Base-by-base conservation (phyloP, 2,329 filamentous ascomycete species). In the Stromatinia cepivora region DNA sequence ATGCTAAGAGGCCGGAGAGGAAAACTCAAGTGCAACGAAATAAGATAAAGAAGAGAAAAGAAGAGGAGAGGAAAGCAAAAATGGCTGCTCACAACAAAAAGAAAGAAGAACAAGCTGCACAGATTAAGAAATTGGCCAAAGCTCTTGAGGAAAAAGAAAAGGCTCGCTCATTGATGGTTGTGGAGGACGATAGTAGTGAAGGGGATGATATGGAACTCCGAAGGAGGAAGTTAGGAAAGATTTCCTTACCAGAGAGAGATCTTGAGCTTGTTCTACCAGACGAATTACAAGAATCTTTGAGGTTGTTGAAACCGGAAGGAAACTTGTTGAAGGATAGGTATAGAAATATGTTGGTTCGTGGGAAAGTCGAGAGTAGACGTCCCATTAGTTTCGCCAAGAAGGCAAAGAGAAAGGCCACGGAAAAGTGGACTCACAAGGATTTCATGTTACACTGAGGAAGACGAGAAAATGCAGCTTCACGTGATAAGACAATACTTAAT, bases 341-440 rank as follows among this genome's bases (percentile, higher is more conserved):
- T 83, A 86, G 95, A 72, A 98, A 88, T 79, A 84, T 98, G 81
- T 83, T 98, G 72, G 86, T 98, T 46, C 88, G 93, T 72, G 95
- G 95, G 70, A 97, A 95, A 82, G 82, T 99, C 71, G 95, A 99
- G 84, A 87, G 87, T 63, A 86, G 95, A 75, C 90, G 90, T 78
- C 89, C 90, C 66, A 87, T 94, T 70, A 87, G 90, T 9, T 94
- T 95, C 82, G 86, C 86, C 76, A 97, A 92, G 85, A 92, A 95
- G 84, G 87, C 88, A 72, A 94, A 89, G 85, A 89, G 84, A 75
- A 92, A 92, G 80, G 81, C 89, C 65, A 97, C 93, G 9, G 95
- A 98, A 86, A 99, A 98, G 82, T 99, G 95, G 95, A 88, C 90
- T 57, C 92, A 97, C 84, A 99, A 99, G 85, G 95, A 99, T 79